Evolutionary conservation across 2,329 filamentous ascomycete genomes (phyloP).

Genomic region (Fusarium continuum): DNA sequence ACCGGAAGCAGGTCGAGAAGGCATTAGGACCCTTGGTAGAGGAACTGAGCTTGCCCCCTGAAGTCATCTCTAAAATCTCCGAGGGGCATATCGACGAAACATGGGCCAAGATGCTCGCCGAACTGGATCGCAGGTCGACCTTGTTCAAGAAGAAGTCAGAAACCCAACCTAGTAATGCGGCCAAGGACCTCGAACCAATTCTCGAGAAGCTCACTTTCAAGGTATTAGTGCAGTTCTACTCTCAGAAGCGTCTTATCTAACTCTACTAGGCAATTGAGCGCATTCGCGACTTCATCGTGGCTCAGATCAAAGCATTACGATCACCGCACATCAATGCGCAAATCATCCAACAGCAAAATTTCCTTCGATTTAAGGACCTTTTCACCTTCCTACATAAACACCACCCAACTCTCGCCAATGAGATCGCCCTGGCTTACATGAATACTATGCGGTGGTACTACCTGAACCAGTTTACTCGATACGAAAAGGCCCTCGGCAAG

Average conservation of each 20-base stretch:
- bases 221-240: slow-evolving; percentile 53
- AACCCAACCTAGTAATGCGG: slow-evolving; percentile 73
- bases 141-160: slow-evolving; percentile 74
- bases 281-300: slow-evolving; percentile 92
- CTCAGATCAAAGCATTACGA: slow-evolving; percentile 91
- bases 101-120: slow-evolving; percentile 84
- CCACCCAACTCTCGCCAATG: slow-evolving; percentile 83
- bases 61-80: slow-evolving; percentile 82
- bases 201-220: slow-evolving; percentile 85
- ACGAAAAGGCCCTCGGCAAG: slow-evolving; percentile 83
- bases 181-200: slow-evolving; percentile 85
- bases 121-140: slow-evolving; percentile 81
- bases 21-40: slow-evolving; percentile 88
- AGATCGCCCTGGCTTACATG: slow-evolving; percentile 92
- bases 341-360: slow-evolving; percentile 92
- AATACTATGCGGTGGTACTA: slow-evolving; percentile 99
- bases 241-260: neutral
- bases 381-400: slow-evolving; percentile 86
- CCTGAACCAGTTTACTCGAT: slow-evolving; percentile 87
- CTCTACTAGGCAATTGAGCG: slow-evolving; percentile 78
- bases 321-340: slow-evolving; percentile 98
- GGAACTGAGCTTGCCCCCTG: slow-evolving; percentile 87
- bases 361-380: slow-evolving; percentile 87
- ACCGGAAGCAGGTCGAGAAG: slow-evolving; percentile 89
- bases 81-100: slow-evolving; percentile 90